These are phyloP conservation scores for Ascochyta pisi DNA, from an alignment of 2,329 filamentous ascomycete genomes.

Conservation along the genomic window DNA sequence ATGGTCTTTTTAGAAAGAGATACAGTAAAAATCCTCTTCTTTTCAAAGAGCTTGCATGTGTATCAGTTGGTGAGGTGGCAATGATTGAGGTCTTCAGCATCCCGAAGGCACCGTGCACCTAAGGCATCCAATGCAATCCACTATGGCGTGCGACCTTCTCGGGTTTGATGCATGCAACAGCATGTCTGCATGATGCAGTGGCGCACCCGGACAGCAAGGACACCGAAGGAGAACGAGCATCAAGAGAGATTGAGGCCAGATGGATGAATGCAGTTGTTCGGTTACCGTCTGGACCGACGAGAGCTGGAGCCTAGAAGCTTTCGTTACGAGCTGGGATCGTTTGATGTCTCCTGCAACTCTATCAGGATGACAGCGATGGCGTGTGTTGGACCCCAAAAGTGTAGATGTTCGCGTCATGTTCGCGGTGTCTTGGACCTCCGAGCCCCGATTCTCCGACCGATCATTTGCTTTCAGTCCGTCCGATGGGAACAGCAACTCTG, in stretches of 20 bases:
- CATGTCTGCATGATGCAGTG: too few species aligned
- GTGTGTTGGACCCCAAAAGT: background rate
- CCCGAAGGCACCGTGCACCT: too few species aligned
- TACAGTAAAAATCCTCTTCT: too few species aligned
- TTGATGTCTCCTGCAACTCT: background rate
- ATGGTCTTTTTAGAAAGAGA: too few species aligned
- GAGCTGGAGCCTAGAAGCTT: background rate
- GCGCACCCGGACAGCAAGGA: too few species aligned
- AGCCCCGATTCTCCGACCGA: constrained; percentile 1
- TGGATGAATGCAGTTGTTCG: background rate
- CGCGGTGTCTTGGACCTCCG: background rate
- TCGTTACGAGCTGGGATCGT: background rate
- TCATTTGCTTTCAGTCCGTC: background rate
- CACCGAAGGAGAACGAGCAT: too few species aligned
- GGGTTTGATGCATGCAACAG: too few species aligned
- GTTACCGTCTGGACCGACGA: background rate
- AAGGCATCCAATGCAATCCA: too few species aligned
- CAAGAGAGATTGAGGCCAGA: background rate
- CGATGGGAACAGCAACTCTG: constrained; percentile 1
- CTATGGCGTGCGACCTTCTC: too few species aligned
- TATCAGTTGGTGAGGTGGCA: too few species aligned
- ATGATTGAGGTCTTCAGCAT: too few species aligned
- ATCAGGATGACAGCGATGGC: background rate
- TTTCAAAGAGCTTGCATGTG: too few species aligned
- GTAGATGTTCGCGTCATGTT: constrained; percentile 12